phyloP scores from a whole-genome alignment of 257 asterid genomes.

The Nemophila menziesii region DNA sequence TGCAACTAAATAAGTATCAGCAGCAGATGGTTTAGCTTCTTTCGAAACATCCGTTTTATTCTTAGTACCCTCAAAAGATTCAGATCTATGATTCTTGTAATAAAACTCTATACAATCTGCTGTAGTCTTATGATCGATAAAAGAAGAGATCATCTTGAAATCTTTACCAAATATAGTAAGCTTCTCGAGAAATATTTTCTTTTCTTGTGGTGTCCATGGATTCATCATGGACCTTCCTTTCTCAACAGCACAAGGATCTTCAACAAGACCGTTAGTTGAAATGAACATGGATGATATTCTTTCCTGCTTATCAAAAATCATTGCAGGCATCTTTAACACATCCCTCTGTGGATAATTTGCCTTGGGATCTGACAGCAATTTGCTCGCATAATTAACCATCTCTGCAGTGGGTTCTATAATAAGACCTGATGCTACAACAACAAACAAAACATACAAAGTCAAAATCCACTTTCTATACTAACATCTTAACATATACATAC shows the following conservation, averaged over 20 bases:
- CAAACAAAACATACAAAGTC: constrained; percentile 2
- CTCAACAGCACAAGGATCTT: constrained; percentile 71
- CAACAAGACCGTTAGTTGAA: constrained; percentile 69
- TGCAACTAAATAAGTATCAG: constrained; percentile 54
- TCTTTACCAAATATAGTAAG: constrained; percentile 64
- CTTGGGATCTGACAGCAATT: constrained; percentile 48
- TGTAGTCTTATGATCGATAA: constrained; percentile 51
- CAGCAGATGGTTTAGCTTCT: constrained; percentile 45
- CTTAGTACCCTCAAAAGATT: constrained; percentile 58
- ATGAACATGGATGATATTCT: constrained; percentile 45
- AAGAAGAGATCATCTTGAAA: constrained; percentile 67
- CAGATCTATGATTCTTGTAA: constrained; percentile 89
- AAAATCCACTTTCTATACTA: neutral
- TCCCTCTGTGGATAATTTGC: constrained; percentile 47
- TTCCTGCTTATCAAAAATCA: constrained; percentile 56
- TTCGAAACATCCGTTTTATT: constrained; percentile 42
- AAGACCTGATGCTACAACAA: constrained; percentile 39
- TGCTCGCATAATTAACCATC: constrained; percentile 33
- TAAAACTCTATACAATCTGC: constrained; percentile 95
- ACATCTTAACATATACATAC: too few species aligned
- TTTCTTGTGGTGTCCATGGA: constrained; percentile 73
- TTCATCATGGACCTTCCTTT: constrained; percentile 63
- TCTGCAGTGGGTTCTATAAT: constrained; percentile 47
- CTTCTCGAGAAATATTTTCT: constrained; percentile 63
- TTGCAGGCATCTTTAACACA: constrained; percentile 71